Percentiles rank a stretch among this genome's conserved stretches.
Conservation (phyloP, 371 early-diverging fungal species). For the Apophysomyces ossiformis region DNA sequence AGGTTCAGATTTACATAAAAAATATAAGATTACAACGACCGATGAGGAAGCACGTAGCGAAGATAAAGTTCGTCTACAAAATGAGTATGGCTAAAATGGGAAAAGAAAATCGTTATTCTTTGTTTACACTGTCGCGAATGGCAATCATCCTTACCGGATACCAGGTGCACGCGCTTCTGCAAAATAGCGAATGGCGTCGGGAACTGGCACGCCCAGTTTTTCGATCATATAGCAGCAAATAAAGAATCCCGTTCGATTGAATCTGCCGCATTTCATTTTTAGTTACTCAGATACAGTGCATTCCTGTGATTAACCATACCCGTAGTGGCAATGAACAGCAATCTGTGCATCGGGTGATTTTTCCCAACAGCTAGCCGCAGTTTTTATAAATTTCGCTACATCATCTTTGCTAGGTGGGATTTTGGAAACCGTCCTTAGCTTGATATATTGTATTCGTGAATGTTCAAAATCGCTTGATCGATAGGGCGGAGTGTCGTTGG, state of each 20-base stretch:
- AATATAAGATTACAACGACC: background rate
- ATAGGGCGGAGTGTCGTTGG: conserved; percentile 69
- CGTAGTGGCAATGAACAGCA: conserved; percentile 80
- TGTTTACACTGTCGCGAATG: background rate
- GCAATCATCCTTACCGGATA: conserved; percentile 49
- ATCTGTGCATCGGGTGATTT: conserved; percentile 67
- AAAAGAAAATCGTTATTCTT: background rate
- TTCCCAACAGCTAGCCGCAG: conserved; percentile 59
- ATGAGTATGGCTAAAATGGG: conserved; percentile 59
- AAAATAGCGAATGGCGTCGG: conserved; percentile 64
- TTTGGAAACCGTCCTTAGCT: conserved; percentile 69
- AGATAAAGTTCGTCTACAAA: conserved; percentile 70
- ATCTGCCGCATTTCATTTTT: conserved; percentile 29
- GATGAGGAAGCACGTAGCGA: conserved; percentile 53
- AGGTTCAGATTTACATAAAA: background rate
- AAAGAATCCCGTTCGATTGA: conserved; percentile 75
- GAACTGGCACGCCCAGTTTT: conserved; percentile 56
- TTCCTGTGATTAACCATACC: conserved; percentile 33
- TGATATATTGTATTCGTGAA: conserved; percentile 62
- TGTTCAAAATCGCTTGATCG: conserved; percentile 63
- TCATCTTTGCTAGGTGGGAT: conserved; percentile 68
- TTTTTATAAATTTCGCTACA: conserved; percentile 57
- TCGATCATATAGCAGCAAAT: conserved; percentile 74
- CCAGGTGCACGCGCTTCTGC: conserved; percentile 70
- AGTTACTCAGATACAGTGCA: background rate